Evolutionary conservation across 352 stramenopile species (phyloP).

Genomic region (Phytophthora nicotianae): DNA sequence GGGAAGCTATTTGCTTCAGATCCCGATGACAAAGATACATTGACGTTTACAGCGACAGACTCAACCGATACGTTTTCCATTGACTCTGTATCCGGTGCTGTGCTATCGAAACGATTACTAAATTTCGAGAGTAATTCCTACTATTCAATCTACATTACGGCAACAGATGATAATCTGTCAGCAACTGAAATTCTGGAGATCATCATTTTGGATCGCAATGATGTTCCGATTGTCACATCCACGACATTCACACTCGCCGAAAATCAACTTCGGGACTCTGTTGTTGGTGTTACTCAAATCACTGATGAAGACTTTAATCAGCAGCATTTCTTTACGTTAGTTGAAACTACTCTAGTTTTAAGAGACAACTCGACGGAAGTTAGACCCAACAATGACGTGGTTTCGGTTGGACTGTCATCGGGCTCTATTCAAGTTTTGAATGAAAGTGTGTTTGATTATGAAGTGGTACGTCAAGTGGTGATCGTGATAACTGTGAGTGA

Average conservation of each 20-base stretch:
- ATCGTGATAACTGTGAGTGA: slow-evolving; percentile 20
- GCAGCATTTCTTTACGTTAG: slow-evolving; percentile 20
- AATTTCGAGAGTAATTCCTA: slow-evolving; percentile 25
- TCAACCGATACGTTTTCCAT: slow-evolving; percentile 22
- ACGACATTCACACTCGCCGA: slow-evolving; percentile 16
- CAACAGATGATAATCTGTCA: slow-evolving; percentile 20
- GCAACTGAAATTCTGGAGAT: slow-evolving; percentile 14
- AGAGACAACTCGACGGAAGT: slow-evolving; percentile 13
- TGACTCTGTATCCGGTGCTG: slow-evolving; percentile 11
- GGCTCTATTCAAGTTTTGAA: slow-evolving; percentile 25
- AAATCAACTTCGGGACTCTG: slow-evolving; percentile 5
- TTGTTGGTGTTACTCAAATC: slow-evolving; percentile 14
- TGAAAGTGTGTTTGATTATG: slow-evolving; percentile 24
- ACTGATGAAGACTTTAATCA: slow-evolving; percentile 30
- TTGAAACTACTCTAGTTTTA: slow-evolving; percentile 18
- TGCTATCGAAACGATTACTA: slow-evolving; percentile 8
- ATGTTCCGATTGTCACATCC: slow-evolving; percentile 20
- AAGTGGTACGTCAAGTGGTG: slow-evolving; percentile 11
- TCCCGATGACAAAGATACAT: slow-evolving; percentile 17
- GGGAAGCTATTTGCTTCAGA: slow-evolving; percentile 19
- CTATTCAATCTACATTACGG: slow-evolving; percentile 18
- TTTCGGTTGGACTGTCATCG: slow-evolving; percentile 14
- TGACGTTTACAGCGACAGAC: slow-evolving; percentile 19
- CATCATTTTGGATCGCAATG: slow-evolving; percentile 33
- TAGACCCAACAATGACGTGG: slow-evolving; percentile 11